A percentile compares a stretch with the other conserved stretches of the same genome.
Evolutionary conservation across 148 eudicot species (phyloP).

Genomic region (Amaranthus cruentus): DNA sequence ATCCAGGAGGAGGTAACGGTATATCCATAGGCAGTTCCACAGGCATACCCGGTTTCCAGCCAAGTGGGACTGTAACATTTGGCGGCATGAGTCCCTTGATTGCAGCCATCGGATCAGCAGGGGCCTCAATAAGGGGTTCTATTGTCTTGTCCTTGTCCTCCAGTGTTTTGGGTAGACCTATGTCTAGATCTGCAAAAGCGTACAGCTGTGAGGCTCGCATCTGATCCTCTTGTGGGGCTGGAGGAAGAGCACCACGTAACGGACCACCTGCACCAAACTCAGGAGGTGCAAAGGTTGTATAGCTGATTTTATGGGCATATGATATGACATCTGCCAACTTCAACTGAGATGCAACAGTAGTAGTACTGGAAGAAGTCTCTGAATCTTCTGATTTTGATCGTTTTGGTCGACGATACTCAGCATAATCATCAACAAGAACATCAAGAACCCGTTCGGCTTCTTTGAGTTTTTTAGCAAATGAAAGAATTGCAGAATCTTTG

Average conservation of each 20-base stretch:
- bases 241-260: slow-evolving; percentile 88
- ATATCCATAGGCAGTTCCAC: slow-evolving; percentile 75
- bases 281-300: slow-evolving; percentile 93
- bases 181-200: slow-evolving; percentile 65
- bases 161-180: slow-evolving; percentile 60
- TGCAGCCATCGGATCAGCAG: slow-evolving; percentile 27
- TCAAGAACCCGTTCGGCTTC: slow-evolving; percentile 84
- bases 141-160: slow-evolving; percentile 51
- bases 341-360: slow-evolving; percentile 64
- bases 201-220: slow-evolving; percentile 88
- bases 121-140: slow-evolving; percentile 52
- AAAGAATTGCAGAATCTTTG: slow-evolving; percentile 58
- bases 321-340: slow-evolving; percentile 70
- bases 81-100: slow-evolving; percentile 50
- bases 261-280: slow-evolving; percentile 87
- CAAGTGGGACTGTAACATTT: slow-evolving; percentile 65
- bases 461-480: slow-evolving; percentile 80
- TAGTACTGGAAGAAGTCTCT: slow-evolving; percentile 36
- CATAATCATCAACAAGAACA: slow-evolving; percentile 79
- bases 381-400: slow-evolving; percentile 48
- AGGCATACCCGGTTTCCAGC: slow-evolving; percentile 98
- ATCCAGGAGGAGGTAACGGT: slow-evolving; percentile 77
- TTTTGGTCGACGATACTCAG: slow-evolving; percentile 70
- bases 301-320: slow-evolving; percentile 86
- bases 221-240: slow-evolving; percentile 94